phyloP scores from a whole-genome alignment of 306 rosid species.

The Sesbania bispinosa region DNA sequence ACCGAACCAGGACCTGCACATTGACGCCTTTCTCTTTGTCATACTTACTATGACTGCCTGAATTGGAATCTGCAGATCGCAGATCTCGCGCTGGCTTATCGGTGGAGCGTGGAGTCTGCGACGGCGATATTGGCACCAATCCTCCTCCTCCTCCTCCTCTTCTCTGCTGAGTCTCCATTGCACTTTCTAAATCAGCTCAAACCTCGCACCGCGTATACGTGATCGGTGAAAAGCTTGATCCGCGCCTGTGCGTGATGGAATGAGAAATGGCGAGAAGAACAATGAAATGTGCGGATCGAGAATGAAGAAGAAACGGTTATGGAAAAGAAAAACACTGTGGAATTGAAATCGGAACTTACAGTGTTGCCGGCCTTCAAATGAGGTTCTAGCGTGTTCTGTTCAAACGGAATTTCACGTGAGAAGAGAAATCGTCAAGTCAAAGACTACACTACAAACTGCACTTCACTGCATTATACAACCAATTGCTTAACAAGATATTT shows the following conservation, averaged over 20 bases:
- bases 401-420: conserved; percentile 32
- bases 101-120: conserved; percentile 89
- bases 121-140: conserved; percentile 77
- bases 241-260: conserved; percentile 5
- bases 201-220: no score
- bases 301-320: conserved; percentile 28
- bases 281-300: conserved; percentile 40
- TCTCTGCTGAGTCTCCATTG: conserved; percentile 75
- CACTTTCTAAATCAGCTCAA: conserved; percentile 14
- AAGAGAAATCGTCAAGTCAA: conserved; percentile 26
- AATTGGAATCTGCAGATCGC: conserved; percentile 95
- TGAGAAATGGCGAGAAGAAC: background rate
- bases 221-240: conserved; percentile 15
- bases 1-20: conserved; percentile 95
- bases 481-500: background rate
- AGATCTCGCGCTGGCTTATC: conserved; percentile 85
- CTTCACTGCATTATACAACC: conserved; percentile 13
- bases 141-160: conserved; percentile 86
- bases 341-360: conserved; percentile 37
- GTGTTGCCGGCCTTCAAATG: conserved; percentile 38
- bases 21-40: conserved; percentile 97
- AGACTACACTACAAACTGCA: conserved; percentile 19
- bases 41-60: conserved; percentile 48
- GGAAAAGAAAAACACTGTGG: background rate
- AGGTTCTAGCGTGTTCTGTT: conserved; percentile 22